These are phyloP conservation scores for Phytophthora ohioensis DNA, from an alignment of 352 stramenopile species.

Conservation along the genomic window DNA sequence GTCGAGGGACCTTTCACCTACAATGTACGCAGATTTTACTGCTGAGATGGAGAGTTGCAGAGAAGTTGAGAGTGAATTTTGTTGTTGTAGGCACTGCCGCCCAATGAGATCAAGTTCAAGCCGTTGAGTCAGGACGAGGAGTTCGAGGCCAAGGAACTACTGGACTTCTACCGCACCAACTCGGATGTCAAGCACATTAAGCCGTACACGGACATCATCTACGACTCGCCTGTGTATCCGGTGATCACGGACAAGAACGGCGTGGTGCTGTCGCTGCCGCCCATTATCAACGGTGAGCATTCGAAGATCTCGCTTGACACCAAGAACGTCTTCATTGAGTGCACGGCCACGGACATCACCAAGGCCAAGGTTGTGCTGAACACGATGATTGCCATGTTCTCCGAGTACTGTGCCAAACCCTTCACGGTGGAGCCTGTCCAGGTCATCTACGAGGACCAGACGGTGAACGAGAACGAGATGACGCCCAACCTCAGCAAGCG, in stretches of 20 bases:
- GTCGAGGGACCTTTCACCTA: slow-evolving; percentile 95
- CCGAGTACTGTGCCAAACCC: slow-evolving; percentile 96
- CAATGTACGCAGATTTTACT: slow-evolving; percentile 54
- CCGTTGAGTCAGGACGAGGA: slow-evolving; percentile 92
- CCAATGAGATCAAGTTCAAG: slow-evolving; percentile 97
- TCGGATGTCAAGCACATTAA: slow-evolving; percentile 98
- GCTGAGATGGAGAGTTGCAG: not conserved
- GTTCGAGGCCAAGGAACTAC: slow-evolving; percentile 95
- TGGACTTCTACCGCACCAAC: slow-evolving; percentile 97
- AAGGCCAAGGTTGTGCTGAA: slow-evolving; percentile 99
- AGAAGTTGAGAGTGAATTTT: slow-evolving; percentile 8
- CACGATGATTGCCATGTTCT: slow-evolving; percentile 99
- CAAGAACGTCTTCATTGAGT: slow-evolving; percentile 99
- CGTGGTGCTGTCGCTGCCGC: slow-evolving; percentile 97
- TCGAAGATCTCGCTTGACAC: slow-evolving; percentile 97
- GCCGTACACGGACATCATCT: slow-evolving; percentile 99
- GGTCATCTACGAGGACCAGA: slow-evolving; percentile 96
- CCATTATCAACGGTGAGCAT: slow-evolving; percentile 99
- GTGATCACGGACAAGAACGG: slow-evolving; percentile 97
- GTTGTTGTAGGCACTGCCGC: slow-evolving; percentile 81
- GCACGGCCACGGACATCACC: slow-evolving; percentile 99
- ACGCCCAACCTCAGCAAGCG: slow-evolving; percentile 95
- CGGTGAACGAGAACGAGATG: slow-evolving; percentile 66
- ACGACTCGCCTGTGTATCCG: slow-evolving; percentile 98
- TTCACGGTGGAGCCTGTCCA: slow-evolving; percentile 98